phyloP scores from a whole-genome alignment of 352 stramenopile species.

The Plasmopara halstedii region DNA sequence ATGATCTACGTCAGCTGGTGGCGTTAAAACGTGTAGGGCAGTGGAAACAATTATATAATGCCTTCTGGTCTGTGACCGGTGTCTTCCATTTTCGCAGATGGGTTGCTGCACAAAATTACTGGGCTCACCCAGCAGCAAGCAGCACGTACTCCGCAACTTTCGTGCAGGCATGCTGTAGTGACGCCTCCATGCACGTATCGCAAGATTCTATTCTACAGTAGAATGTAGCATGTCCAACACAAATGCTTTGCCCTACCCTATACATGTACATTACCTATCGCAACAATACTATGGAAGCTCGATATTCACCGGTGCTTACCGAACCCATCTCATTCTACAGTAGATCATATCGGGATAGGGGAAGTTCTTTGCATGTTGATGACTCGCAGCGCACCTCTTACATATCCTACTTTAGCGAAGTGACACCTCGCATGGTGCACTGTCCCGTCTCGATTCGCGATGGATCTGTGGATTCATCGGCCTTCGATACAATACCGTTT shows the following conservation, averaged over 20 bases:
- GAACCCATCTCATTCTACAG: not conserved
- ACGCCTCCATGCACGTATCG: not conserved
- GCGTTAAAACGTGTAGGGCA: not conserved
- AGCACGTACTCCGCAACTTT: not conserved
- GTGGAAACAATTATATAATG: not conserved
- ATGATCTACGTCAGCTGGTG: not conserved
- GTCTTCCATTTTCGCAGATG: not conserved
- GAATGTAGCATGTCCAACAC: not conserved
- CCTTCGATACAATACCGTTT: too few species aligned
- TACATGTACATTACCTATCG: not conserved
- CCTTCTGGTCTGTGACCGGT: not conserved
- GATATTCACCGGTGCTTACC: not conserved
- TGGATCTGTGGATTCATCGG: too few species aligned
- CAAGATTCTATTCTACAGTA: not conserved
- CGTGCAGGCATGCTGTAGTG: not conserved
- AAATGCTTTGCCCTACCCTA: not conserved
- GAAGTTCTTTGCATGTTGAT: not conserved
- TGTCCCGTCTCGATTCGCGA: too few species aligned
- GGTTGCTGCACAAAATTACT: not conserved
- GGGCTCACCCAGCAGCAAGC: not conserved
- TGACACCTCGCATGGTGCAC: too few species aligned
- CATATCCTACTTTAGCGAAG: not conserved
- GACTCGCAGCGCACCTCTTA: not conserved
- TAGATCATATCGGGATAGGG: not conserved
- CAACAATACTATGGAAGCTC: not conserved